Evolutionary conservation across 495 filamentous ascomycete species (phyloP), one percentile per base, ranked within the genome.

Genomic region (Chaetomium fimeti): DNA sequence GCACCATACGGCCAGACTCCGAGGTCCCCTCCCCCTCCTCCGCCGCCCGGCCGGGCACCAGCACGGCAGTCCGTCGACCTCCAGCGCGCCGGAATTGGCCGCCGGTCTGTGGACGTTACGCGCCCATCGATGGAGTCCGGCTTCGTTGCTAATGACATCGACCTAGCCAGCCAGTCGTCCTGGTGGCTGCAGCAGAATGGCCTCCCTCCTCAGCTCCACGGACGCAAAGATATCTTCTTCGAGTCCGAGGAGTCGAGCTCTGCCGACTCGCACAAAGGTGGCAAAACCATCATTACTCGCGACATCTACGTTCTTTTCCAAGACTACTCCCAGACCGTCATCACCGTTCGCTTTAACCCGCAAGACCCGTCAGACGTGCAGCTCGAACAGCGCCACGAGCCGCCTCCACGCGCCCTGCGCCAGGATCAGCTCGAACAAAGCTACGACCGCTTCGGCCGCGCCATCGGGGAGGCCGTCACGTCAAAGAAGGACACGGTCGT

Each of bases 291-390:
- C 0, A 78, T 96, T 27, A 87, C 85, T 0, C 92, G 92, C 66
- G 87, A 92, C 57, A 82, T 97, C 32, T 96, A 88, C 70, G 79
- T 97, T 28, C 81, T 98, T 2, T 98, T 89, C 79, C 88, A 91
- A 63, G 94, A 98, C 76, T 98, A 98, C 74, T 97, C 93, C 18
- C 94, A 98, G 72, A 98, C 93, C 1, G 78, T 97, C 64, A 84
- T 98, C 69, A 90, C 87, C 0, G 90, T 87, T 32, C 87, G 83
- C 63, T 98, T 88, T 75, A 90, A 97, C 74, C 78, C 87, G 3
- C 81, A 86, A 51, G 87, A 96, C 69, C 84, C 90, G 9, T 75
- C 82, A 42, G 87, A 92, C 68, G 88, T 87, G 12, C 76, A 79
- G 3, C 73, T 97, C 11, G 91, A 95, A 66, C 94, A 98, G 75